Base-by-base conservation (phyloP, 2,329 filamentous ascomycete genomes). In the Verticillium klebahnii region DNA sequence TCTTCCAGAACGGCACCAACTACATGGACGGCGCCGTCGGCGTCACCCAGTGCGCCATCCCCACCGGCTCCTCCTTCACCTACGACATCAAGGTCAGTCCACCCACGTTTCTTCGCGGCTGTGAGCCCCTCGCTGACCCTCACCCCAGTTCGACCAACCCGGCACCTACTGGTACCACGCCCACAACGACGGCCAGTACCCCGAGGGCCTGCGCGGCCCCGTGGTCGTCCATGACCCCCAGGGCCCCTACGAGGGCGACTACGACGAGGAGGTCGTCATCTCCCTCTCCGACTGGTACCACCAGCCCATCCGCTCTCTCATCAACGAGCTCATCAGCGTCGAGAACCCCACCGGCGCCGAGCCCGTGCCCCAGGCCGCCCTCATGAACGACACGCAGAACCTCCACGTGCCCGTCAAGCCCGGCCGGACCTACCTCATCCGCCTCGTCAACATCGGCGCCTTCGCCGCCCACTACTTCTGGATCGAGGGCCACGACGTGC, bases 251-350 rank as follows among this genome's bases (percentile, higher is more conserved):
- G 72, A 74, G 40, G 73, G 73, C 50, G 69, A 79, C 45, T 81
- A 80, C 61, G 83, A 86, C 54, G 80, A 83, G 37, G 82, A 86
- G 68, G 69, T 83, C n/a, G 75, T 82, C 0, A 64, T 87, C n/a
- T 85, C 82, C 0, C 66, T 87, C 37, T 83, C 82, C 1, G 85
- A 87, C 66, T 87, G 85, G 85, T 87, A 87, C 67, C 84, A 87
- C 62, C 74, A 81, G 25, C 75, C 85, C 67, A 84, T 85, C 76
- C 74, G 77, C 0, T 69, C 70, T 2, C 73, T 86, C 3, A 73
- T 83, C 56, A 69, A 74, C 2, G 62, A 74, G 34, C 85, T 85
- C 64, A 71, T 83, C 55, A 80, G 74, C 58, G 66, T 76, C 50
- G 70, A 76, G 61, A 82, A 82, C 58, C 78, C 77, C 6, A 77